A percentile compares a stretch with the other conserved stretches of the same genome.
phyloP scores from a whole-genome alignment of 2,329 filamentous ascomycete genomes.

The Xylariaceae sp. region DNA sequence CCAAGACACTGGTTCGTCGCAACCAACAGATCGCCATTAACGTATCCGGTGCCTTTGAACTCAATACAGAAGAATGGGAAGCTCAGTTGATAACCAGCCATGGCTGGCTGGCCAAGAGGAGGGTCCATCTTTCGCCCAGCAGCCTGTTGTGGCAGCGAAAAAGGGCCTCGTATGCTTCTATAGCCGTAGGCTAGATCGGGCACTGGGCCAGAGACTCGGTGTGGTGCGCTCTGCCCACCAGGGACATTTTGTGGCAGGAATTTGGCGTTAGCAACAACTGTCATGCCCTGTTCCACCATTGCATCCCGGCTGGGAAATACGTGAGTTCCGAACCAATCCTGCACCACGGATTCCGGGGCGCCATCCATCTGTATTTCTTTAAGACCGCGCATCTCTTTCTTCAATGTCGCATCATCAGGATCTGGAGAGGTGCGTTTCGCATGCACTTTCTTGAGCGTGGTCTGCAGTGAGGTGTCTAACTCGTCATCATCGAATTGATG shows the following conservation, averaged over 20 bases:
- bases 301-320: too few relatives aligned
- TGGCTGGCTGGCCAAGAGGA: neutral
- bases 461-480: too few relatives aligned
- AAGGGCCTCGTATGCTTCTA: neutral
- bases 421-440: too few relatives aligned
- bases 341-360: too few relatives aligned
- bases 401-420: too few relatives aligned
- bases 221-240: neutral
- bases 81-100: slow-evolving; percentile 5
- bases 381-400: too few relatives aligned
- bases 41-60: slow-evolving; percentile 29
- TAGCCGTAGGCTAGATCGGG: neutral
- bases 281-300: too few relatives aligned
- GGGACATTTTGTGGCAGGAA: neutral
- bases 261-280: too few relatives aligned
- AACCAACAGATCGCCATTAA: slow-evolving; percentile 30
- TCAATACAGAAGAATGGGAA: slow-evolving; percentile 33
- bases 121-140: neutral
- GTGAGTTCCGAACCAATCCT: too few relatives aligned
- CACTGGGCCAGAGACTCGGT: neutral
- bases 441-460: too few relatives aligned
- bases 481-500: too few relatives aligned
- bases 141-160: neutral
- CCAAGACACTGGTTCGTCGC: slow-evolving; percentile 38
- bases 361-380: too few relatives aligned